Conservation (phyloP, 2,329 filamentous ascomycete genomes). For the Lecanosticta acicola region DNA sequence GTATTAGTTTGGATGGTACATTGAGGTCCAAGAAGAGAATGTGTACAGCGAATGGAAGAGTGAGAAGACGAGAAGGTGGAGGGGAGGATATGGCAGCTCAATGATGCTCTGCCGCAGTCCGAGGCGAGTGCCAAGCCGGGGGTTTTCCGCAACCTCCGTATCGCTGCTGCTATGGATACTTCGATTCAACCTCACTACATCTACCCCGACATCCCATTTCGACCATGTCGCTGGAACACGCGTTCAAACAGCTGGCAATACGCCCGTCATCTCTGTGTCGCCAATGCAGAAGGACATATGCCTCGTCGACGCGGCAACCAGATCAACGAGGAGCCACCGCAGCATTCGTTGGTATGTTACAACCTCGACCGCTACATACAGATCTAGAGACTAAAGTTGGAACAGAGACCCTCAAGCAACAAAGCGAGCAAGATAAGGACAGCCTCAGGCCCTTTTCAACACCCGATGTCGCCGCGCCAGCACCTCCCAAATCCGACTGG, state of each 20-base stretch:
- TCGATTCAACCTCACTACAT: constrained; percentile 1
- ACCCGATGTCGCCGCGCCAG: neutral
- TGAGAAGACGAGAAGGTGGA: constrained; percentile 5
- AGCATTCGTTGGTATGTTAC: constrained; percentile 21
- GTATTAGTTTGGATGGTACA: neutral
- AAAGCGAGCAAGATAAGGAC: neutral
- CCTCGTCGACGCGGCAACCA: constrained; percentile 14
- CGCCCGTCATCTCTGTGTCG: constrained; percentile 21
- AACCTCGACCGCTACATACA: neutral
- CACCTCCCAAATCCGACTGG: constrained; percentile 1
- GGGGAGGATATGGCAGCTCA: neutral
- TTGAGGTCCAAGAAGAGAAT: constrained; percentile 1
- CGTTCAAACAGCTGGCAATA: constrained; percentile 26
- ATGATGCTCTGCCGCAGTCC: neutral
- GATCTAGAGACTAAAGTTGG: neutral
- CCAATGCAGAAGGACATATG: constrained; percentile 26
- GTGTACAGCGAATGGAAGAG: constrained; percentile 6
- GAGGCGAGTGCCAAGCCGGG: neutral
- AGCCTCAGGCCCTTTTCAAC: neutral
- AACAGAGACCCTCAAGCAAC: neutral
- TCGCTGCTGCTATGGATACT: no score
- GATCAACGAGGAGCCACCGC: constrained; percentile 24
- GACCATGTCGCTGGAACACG: constrained; percentile 28
- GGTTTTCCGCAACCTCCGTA: neutral
- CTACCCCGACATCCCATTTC: neutral